phyloP scores from a whole-genome alignment of 805 yeast species.

The Kodamaea laetipori region DNA sequence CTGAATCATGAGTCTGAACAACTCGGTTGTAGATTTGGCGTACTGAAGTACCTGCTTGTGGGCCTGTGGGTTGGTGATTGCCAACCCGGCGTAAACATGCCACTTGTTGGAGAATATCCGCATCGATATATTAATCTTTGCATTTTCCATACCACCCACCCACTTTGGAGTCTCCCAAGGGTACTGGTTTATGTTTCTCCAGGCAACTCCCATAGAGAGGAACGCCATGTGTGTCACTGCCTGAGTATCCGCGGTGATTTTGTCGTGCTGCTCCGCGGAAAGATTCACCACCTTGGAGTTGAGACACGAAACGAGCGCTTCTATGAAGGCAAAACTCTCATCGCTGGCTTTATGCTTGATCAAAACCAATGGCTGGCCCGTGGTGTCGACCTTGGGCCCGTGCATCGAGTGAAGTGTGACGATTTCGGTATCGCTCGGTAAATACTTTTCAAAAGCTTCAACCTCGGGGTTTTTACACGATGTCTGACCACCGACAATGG shows the following conservation, averaged over 20 bases:
- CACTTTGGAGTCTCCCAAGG: constrained; percentile 90
- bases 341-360: constrained; percentile 70
- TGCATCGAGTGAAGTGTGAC: constrained; percentile 89
- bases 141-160: constrained; percentile 94
- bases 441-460: constrained; percentile 70
- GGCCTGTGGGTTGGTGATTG: constrained; percentile 93
- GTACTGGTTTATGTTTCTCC: constrained; percentile 79
- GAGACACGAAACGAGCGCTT: constrained; percentile 65
- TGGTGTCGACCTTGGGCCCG: constrained; percentile 87
- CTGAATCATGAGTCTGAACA: constrained; percentile 81
- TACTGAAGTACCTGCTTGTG: constrained; percentile 90
- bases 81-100: constrained; percentile 98
- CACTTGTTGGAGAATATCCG: constrained; percentile 91
- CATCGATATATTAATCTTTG: constrained; percentile 88
- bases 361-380: constrained; percentile 90
- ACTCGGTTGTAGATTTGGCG: constrained; percentile 77
- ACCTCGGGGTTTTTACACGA: constrained; percentile 93
- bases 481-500: constrained; percentile 97
- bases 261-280: constrained; percentile 87
- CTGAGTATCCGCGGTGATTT: constrained; percentile 96
- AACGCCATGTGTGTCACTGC: constrained; percentile 99
- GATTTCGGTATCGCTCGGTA: constrained; percentile 81
- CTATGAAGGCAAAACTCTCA: constrained; percentile 61
- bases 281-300: constrained; percentile 76
- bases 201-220: constrained; percentile 94